Conservation (phyloP, 1,284 basidiomycete species). For the Malassezia japonica region DNA sequence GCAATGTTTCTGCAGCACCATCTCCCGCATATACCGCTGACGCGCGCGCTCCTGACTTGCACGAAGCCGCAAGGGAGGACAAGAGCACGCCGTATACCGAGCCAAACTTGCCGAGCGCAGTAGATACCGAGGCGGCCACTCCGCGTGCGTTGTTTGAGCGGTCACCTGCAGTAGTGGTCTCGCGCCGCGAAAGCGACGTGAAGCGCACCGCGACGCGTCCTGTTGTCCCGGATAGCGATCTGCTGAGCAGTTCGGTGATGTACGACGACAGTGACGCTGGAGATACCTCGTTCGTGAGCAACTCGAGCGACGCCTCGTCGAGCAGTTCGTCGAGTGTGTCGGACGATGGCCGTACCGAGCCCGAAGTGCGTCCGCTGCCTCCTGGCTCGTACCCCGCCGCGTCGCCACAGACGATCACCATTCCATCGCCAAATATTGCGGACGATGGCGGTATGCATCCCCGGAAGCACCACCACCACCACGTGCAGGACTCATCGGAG, state of each 20-base stretch:
- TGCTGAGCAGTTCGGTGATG: slow-evolving; percentile 3
- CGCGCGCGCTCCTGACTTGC: too few relatives aligned
- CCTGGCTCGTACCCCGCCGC: neutral
- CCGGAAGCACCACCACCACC: slow-evolving; percentile 42
- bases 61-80: too few relatives aligned
- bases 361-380: neutral
- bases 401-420: neutral
- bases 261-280: slow-evolving; percentile 8
- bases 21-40: too few relatives aligned
- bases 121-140: neutral
- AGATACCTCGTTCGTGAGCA: neutral
- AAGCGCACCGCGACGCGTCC: neutral
- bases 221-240: neutral
- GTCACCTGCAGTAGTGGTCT: neutral
- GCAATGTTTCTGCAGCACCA: too few relatives aligned
- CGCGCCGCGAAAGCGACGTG: too few relatives aligned
- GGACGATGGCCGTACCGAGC: neutral
- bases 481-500: slow-evolving; percentile 14
- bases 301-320: neutral
- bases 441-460: slow-evolving; percentile 12
- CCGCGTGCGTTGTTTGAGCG: neutral
- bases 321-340: neutral
- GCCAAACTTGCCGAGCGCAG: neutral
- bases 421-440: slow-evolving; percentile 9
- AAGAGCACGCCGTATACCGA: too few relatives aligned